A percentile compares a stretch with the other conserved stretches of the same genome.
Evolutionary conservation across 2,329 filamentous ascomycete species (phyloP).

Genomic region (Chrysosporium keratinophilum): DNA sequence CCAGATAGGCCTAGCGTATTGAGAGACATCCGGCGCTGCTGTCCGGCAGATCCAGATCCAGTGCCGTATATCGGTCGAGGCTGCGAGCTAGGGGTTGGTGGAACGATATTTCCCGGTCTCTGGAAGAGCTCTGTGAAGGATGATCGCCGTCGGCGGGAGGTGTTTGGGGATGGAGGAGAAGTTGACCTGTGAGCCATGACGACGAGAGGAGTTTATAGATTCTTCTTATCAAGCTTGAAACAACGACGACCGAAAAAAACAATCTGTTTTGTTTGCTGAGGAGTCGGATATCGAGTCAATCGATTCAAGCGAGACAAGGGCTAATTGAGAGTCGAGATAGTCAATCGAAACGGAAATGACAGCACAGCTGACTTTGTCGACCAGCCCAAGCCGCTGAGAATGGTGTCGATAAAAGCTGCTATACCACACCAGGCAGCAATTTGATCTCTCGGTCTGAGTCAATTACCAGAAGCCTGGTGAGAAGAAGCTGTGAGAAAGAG

Average conservation of each 20-base stretch:
- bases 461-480: neutral
- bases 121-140: constrained; percentile 39
- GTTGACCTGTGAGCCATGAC: constrained; percentile 6
- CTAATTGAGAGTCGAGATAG: too few species aligned
- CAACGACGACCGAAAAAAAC: neutral
- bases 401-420: too few species aligned
- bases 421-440: too few species aligned
- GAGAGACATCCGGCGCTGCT: constrained; percentile 56
- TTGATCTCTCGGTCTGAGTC: too few species aligned
- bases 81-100: constrained; percentile 20
- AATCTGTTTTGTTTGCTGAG: too few species aligned
- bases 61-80: constrained; percentile 28
- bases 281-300: too few species aligned
- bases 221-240: neutral
- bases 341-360: too few species aligned
- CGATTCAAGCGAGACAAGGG: too few species aligned
- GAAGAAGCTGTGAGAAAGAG: neutral
- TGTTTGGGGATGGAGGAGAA: constrained; percentile 29
- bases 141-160: constrained; percentile 35
- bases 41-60: constrained; percentile 41
- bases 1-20: constrained; percentile 65
- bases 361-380: too few species aligned
- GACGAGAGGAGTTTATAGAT: neutral
- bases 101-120: constrained; percentile 18
- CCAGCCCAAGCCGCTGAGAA: too few species aligned